These are phyloP conservation scores for Verruconis gallopava DNA, from an alignment of 2,329 filamentous ascomycete genomes.

Conservation along the genomic window DNA sequence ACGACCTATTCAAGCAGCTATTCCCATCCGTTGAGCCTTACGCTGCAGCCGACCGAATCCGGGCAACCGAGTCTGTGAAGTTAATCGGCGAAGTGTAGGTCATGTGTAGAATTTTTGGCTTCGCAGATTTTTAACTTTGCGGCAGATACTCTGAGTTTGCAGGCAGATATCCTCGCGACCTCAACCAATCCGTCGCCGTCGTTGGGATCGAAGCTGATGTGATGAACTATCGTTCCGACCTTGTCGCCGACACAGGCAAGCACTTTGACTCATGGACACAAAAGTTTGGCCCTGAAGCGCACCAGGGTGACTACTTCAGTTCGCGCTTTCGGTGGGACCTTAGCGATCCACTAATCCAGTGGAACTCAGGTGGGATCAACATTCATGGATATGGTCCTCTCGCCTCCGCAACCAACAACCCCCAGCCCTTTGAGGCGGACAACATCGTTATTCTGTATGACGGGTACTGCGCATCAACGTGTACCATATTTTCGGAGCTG, in stretches of 20 bases:
- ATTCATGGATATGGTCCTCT: constrained; percentile 7
- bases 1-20: constrained; percentile 47
- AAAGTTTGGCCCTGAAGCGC: constrained; percentile 31
- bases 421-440: constrained; percentile 43
- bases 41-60: constrained; percentile 36
- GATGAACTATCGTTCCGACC: constrained; percentile 35
- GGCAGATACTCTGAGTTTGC: constrained; percentile 23
- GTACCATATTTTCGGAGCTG: constrained; percentile 44
- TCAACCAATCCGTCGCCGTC: constrained; percentile 27
- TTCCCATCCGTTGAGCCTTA: constrained; percentile 39
- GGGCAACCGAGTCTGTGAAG: constrained; percentile 35
- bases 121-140: too few species aligned
- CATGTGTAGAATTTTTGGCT: too few species aligned
- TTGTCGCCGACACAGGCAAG: constrained; percentile 33
- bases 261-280: constrained; percentile 35
- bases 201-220: constrained; percentile 27
- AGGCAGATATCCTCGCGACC: constrained; percentile 20
- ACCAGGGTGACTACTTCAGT: constrained; percentile 42
- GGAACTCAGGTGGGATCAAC: constrained; percentile 23
- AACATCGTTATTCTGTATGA: constrained; percentile 42
- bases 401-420: background rate
- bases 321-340: constrained; percentile 42
- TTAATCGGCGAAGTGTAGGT: constrained; percentile 30
- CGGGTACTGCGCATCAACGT: constrained; percentile 46
- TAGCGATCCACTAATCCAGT: constrained; percentile 27